Conservation (phyloP, 2,329 filamentous ascomycete genomes). For the Fusarium foetens region DNA sequence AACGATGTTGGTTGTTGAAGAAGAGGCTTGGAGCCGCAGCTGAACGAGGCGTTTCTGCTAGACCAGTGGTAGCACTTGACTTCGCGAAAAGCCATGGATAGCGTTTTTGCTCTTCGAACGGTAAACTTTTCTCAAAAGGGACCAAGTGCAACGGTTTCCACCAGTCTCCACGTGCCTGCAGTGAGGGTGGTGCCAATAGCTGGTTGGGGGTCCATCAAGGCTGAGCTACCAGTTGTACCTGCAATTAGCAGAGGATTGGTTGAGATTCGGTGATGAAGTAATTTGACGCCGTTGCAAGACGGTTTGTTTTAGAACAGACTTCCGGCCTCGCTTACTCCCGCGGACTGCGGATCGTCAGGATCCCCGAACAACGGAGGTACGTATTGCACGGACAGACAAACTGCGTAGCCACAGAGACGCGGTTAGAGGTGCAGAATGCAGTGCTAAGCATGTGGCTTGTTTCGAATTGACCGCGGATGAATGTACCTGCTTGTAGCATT, state of each 20-base stretch:
- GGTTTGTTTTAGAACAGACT: conserved; percentile 5
- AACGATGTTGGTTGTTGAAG: background rate
- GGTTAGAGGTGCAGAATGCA: conserved; percentile 6
- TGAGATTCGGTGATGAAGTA: background rate
- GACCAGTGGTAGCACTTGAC: conserved; percentile 5
- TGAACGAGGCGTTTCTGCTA: conserved; percentile 29
- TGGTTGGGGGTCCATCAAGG: conserved; percentile 7
- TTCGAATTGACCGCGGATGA: conserved; percentile 18
- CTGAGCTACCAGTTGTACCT: conserved; percentile 5
- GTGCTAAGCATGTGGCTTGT: conserved; percentile 24
- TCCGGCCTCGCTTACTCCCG: conserved; percentile 25
- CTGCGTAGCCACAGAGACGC: conserved; percentile 4
- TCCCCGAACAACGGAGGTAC: background rate
- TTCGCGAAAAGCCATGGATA: background rate
- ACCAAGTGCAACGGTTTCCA: conserved; percentile 39
- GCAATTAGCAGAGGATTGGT: background rate
- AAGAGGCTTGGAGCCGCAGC: conserved; percentile 27
- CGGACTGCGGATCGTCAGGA: conserved; percentile 11
- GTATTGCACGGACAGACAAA: background rate
- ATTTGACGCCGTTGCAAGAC: conserved; percentile 19
- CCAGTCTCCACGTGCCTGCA: conserved; percentile 39
- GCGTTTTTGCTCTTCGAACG: conserved; percentile 25
- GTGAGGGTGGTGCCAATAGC: conserved; percentile 30
- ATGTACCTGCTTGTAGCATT: conserved; percentile 12
- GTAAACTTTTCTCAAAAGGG: conserved; percentile 37